Conservation (phyloP, 768 basidiomycete species). For the Leccinum imitatum region DNA sequence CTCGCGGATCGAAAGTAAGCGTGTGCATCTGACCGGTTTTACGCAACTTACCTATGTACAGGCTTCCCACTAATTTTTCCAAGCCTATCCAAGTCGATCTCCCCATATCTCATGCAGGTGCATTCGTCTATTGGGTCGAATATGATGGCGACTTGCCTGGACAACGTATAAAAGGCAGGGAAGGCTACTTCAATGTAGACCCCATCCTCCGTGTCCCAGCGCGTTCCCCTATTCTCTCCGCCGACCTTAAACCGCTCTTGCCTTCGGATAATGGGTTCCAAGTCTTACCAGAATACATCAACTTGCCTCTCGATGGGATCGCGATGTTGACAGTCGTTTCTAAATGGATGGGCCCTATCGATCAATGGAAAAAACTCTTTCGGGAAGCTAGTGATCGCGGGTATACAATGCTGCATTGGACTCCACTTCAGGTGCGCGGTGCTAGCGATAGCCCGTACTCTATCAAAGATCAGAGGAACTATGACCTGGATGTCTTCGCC, state of each 20-base stretch:
- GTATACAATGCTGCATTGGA: constrained; percentile 98
- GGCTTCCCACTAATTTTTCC: constrained; percentile 81
- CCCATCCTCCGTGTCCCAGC: constrained; percentile 77
- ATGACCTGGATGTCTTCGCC: constrained; percentile 74
- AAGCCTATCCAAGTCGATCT: constrained; percentile 93
- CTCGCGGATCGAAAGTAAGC: constrained; percentile 76
- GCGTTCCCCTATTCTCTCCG: constrained; percentile 70
- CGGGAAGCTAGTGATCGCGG: constrained; percentile 83
- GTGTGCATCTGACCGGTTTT: not conserved
- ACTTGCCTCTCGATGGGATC: constrained; percentile 85
- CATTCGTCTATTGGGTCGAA: constrained; percentile 94
- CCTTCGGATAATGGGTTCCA: constrained; percentile 51
- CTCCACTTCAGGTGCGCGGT: constrained; percentile 91
- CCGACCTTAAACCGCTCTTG: constrained; percentile 50
- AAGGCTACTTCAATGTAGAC: constrained; percentile 96
- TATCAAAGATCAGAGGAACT: constrained; percentile 81
- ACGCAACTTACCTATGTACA: constrained; percentile 34
- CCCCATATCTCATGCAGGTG: constrained; percentile 94
- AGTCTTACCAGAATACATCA: constrained; percentile 50
- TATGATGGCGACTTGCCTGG: constrained; percentile 66
- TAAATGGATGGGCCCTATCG: constrained; percentile 94
- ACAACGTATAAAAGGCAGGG: constrained; percentile 72
- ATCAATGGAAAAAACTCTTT: constrained; percentile 77
- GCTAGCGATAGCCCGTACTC: constrained; percentile 91
- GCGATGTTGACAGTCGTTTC: constrained; percentile 89